Evolutionary conservation across 23 red algal species (phyloP), one percentile per base, ranked within the genome.

Genomic region (Gracilaria domingensis): DNA sequence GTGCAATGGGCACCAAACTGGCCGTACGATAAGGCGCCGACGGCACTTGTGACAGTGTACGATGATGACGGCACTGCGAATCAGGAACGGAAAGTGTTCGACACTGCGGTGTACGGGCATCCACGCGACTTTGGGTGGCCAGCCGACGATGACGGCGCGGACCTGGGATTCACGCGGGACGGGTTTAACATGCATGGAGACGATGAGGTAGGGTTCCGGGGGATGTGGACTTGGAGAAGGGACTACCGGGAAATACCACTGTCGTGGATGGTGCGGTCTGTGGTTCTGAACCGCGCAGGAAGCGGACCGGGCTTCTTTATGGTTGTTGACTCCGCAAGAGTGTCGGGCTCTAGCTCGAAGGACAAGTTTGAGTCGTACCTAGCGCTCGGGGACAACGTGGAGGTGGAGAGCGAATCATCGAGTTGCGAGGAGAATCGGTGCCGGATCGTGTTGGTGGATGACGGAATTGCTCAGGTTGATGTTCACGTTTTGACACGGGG

Each of bases 301-400:
- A 38, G 8, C 20, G 61, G 35, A 25, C 74, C 73, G 53, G 87
- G 87, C 2, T 65, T 50, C 51, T 60, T 90, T n/a, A 45, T 90
- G 71, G 71, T 90, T 0, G 87, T 81, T 18, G 87, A 90, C 75
- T 66, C 45, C 12, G 48, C 75, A 3, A 57, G 40, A 47, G 37
- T 69, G 30, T 57, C 50, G 40, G 67, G 67, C 5, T 7, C 51
- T 47, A 58, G n/a, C 2, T n/a, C 16, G 16, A 64, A 85, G 34
- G 42, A 89, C 57, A 65, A 35, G 25, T 89, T 89, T 28, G 85
- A 89, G 80, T 89, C 85, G 20, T 89, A 89, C 49, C 23, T 89
- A 1, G 75, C 75, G 14, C 69, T 89, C 12, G 60, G 71, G 20
- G 67, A 75, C 40, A 65, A 26, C 33, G 85, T 89, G 47, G 12